Evolutionary conservation across 495 filamentous ascomycete species (phyloP).

Genomic region (Hypoxylon subgilvum): DNA sequence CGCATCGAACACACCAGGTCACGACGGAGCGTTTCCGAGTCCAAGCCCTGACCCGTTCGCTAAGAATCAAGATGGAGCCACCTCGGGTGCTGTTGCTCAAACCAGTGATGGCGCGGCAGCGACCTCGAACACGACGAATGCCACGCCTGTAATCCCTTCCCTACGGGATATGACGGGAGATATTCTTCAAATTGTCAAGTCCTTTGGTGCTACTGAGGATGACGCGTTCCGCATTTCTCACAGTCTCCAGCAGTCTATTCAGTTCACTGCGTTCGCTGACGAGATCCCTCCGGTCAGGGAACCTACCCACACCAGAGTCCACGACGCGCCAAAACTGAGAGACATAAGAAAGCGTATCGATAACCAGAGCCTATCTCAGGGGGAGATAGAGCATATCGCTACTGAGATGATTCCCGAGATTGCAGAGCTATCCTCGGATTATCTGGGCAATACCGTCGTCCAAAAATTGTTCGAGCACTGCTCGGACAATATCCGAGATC

Average conservation of each 20-base stretch:
- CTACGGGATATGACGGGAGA: slow-evolving; percentile 78
- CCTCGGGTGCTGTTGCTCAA: slow-evolving; percentile 55
- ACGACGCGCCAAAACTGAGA: slow-evolving; percentile 93
- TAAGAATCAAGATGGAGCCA: slow-evolving; percentile 56
- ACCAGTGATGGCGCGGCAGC: slow-evolving; percentile 38
- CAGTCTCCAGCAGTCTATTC: slow-evolving; percentile 76
- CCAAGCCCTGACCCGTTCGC: slow-evolving; percentile 87
- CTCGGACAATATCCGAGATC: slow-evolving; percentile 85
- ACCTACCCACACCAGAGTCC: slow-evolving; percentile 85
- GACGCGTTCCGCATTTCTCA: slow-evolving; percentile 74
- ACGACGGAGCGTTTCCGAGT: slow-evolving; percentile 82
- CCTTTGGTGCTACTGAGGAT: slow-evolving; percentile 87
- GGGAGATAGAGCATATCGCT: slow-evolving; percentile 92
- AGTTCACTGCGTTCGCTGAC: slow-evolving; percentile 70
- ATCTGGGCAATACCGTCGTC: slow-evolving; percentile 98
- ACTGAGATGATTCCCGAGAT: slow-evolving; percentile 94
- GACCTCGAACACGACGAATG: slow-evolving; percentile 50
- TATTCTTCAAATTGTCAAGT: slow-evolving; percentile 82
- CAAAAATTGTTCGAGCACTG: slow-evolving; percentile 98
- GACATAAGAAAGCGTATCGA: slow-evolving; percentile 98
- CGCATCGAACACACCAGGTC: slow-evolving; percentile 80
- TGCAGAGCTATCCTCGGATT: slow-evolving; percentile 91
- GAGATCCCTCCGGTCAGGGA: slow-evolving; percentile 92
- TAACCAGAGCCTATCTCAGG: slow-evolving; percentile 81
- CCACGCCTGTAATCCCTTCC: slow-evolving; percentile 69